Conservation (phyloP, 129 eudicot genomes). For the sunflower (Helianthus annuus) region DNA sequence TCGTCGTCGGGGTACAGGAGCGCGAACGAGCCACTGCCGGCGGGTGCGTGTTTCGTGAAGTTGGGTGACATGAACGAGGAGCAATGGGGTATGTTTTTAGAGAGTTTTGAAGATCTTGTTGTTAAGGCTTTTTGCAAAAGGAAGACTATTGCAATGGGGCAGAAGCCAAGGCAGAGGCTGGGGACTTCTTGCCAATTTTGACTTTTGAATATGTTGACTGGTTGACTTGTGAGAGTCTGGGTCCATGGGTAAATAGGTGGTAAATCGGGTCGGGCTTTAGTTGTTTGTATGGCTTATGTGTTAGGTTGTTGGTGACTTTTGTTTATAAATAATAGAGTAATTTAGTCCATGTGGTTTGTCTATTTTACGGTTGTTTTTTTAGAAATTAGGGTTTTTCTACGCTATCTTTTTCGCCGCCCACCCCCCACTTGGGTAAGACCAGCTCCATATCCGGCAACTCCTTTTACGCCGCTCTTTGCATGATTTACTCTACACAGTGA, state of each 20-base stretch:
- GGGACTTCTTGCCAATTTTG: slow-evolving; percentile 99
- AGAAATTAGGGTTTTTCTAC: no score
- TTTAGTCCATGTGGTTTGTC: neutral
- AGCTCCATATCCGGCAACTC: no score
- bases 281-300: neutral
- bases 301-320: neutral
- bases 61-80: slow-evolving; percentile 79
- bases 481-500: no score
- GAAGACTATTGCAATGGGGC: slow-evolving; percentile 56
- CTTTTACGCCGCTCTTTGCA: no score
- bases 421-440: no score
- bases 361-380: no score
- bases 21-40: slow-evolving; percentile 80
- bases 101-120: slow-evolving; percentile 68
- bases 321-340: neutral
- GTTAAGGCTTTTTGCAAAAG: slow-evolving; percentile 60
- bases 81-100: slow-evolving; percentile 75
- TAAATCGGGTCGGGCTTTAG: neutral
- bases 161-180: slow-evolving; percentile 84
- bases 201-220: slow-evolving; percentile 33
- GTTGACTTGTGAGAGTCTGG: neutral
- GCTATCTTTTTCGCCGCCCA: no score
- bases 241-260: neutral
- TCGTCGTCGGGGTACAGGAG: slow-evolving; percentile 84
- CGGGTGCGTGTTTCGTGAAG: slow-evolving; percentile 76